A percentile compares a stretch with the other conserved stretches of the same genome.
phyloP scores from a whole-genome alignment of 1,284 basidiomycete genomes.

The Fomitopsis pinicola region DNA sequence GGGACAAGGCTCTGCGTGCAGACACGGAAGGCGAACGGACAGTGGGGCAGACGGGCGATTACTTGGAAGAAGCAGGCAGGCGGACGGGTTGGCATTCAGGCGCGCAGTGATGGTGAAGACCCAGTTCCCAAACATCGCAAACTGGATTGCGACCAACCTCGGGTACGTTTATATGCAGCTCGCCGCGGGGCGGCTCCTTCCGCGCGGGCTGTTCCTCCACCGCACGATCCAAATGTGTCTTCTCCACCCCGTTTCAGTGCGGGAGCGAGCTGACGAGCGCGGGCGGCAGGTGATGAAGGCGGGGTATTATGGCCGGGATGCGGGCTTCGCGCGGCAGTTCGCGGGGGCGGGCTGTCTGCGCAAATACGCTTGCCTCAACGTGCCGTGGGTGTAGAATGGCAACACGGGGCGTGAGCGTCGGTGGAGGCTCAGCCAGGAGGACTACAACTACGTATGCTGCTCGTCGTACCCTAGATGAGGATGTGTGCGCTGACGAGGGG shows the following conservation, averaged over 20 bases:
- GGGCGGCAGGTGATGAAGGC: slow-evolving; percentile 70
- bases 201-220: slow-evolving; percentile 86
- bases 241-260: background rate
- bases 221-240: slow-evolving; percentile 70
- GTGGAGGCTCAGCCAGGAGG: slow-evolving; percentile 65
- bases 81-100: too few species aligned
- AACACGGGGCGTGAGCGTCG: slow-evolving; percentile 85
- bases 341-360: slow-evolving; percentile 47
- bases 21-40: too few species aligned
- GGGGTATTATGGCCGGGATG: slow-evolving; percentile 94
- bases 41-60: too few species aligned
- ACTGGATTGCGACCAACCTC: slow-evolving; percentile 86
- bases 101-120: slow-evolving; percentile 80
- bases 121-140: slow-evolving; percentile 90
- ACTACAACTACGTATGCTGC: slow-evolving; percentile 68
- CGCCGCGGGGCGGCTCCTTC: slow-evolving; percentile 76
- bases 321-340: slow-evolving; percentile 68
- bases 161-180: slow-evolving; percentile 84
- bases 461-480: background rate
- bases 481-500: background rate
- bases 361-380: slow-evolving; percentile 66
- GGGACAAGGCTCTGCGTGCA: too few species aligned
- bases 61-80: too few species aligned
- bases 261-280: background rate
- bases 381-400: slow-evolving; percentile 86